These are phyloP conservation scores for Fomitiporia mediterranea DNA, from an alignment of 1,284 basidiomycete species.

Conservation along the genomic window DNA sequence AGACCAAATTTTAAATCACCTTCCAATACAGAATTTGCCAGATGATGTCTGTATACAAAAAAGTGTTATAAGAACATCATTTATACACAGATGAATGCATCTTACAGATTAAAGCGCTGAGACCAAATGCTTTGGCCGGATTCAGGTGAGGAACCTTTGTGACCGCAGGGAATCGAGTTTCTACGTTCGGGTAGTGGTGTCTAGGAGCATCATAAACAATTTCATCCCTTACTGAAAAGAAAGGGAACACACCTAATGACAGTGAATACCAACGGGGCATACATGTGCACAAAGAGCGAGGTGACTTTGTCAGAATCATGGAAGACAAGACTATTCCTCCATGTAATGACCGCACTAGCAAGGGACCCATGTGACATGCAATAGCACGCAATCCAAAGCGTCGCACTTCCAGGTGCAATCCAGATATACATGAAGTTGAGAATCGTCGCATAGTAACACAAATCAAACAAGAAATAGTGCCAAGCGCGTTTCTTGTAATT, in stretches of 20 bases:
- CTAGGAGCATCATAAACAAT: constrained; percentile 36
- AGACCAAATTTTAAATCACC: constrained; percentile 35
- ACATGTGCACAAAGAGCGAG: constrained; percentile 87
- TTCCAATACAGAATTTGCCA: constrained; percentile 94
- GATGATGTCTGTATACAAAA: constrained; percentile 56
- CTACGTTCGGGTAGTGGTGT: constrained; percentile 78
- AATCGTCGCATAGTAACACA: constrained; percentile 88
- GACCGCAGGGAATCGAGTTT: constrained; percentile 79
- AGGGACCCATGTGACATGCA: constrained; percentile 85
- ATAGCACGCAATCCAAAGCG: constrained; percentile 83
- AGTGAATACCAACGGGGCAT: constrained; percentile 81
- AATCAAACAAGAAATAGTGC: constrained; percentile 93
- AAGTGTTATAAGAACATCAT: constrained; percentile 19
- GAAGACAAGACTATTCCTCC: constrained; percentile 95
- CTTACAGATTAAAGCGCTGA: constrained; percentile 74
- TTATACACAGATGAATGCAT: constrained; percentile 18
- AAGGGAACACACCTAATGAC: constrained; percentile 67
- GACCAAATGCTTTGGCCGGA: constrained; percentile 55
- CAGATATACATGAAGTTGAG: constrained; percentile 88
- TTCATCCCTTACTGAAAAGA: constrained; percentile 11
- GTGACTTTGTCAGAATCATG: constrained; percentile 93
- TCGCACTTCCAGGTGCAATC: constrained; percentile 68
- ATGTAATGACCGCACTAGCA: constrained; percentile 91
- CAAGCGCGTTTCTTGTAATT: constrained; percentile 83
- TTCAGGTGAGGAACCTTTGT: constrained; percentile 56